Conservation (phyloP, 2,329 filamentous ascomycete species). For the Sodiomyces alkalinus region DNA sequence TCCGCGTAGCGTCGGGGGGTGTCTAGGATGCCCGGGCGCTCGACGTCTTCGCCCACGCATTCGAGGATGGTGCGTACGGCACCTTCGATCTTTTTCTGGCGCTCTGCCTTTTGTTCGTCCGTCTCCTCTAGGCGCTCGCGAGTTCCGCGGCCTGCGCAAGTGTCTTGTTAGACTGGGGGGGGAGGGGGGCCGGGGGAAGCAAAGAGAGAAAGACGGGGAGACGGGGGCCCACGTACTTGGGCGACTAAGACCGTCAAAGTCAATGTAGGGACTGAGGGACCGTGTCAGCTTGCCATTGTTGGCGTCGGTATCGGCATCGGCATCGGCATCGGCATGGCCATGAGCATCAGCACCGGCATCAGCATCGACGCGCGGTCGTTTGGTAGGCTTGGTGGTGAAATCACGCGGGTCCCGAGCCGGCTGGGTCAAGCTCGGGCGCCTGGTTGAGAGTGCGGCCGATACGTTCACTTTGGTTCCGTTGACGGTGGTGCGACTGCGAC, state of each 20-base stretch:
- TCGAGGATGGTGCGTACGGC: conserved; percentile 53
- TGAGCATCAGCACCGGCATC: conserved; percentile 11
- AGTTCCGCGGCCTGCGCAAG: conserved; percentile 40
- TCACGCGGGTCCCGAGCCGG: conserved; percentile 46
- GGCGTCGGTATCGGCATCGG: conserved; percentile 12
- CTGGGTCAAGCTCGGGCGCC: conserved; percentile 41
- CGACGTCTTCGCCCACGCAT: conserved; percentile 53
- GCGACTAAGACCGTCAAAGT: conserved; percentile 45
- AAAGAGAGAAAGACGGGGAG: neutral
- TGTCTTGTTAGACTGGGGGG: conserved; percentile 1
- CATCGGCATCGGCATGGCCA: conserved; percentile 7
- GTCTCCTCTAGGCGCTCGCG: conserved; percentile 45
- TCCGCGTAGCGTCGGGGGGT: conserved; percentile 83
- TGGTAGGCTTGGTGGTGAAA: conserved; percentile 22
- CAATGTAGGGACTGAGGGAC: conserved; percentile 41
- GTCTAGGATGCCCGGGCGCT: conserved; percentile 47
- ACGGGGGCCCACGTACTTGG: conserved; percentile 27
- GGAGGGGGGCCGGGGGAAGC: too few relatives aligned
- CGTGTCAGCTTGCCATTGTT: conserved; percentile 18
- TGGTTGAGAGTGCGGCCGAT: conserved; percentile 14
- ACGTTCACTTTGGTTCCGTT: conserved; percentile 15
- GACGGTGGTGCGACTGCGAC: conserved; percentile 4
- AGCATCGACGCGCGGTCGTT: conserved; percentile 18
- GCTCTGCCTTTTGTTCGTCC: conserved; percentile 30
- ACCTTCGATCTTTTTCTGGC: conserved; percentile 42